Evolutionary conservation across 768 basidiomycete genomes (phyloP).

Genomic region (Leccinum fibrillosum): DNA sequence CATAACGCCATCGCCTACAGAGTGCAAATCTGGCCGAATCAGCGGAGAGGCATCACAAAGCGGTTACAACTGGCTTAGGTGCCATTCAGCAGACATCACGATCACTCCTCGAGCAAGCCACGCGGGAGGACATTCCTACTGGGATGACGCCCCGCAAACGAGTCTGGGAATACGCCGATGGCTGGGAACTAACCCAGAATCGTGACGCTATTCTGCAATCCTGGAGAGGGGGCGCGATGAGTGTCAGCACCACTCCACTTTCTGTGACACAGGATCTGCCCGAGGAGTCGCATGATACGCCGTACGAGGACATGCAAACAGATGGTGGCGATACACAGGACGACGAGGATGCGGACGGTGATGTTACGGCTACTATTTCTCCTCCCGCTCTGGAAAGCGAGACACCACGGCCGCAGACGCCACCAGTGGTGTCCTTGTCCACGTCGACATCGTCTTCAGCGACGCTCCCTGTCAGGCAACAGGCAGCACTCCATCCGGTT

Average conservation of each 20-base stretch:
- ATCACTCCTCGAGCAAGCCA: conserved; percentile 53
- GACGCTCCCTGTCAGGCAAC: conserved; percentile 23
- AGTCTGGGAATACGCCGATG: conserved; percentile 61
- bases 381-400: conserved; percentile 3
- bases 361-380: conserved; percentile 19
- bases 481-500: conserved; percentile 4
- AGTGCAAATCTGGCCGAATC: conserved; percentile 39
- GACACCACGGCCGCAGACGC: conserved; percentile 17
- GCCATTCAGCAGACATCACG: conserved; percentile 49
- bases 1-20: conserved; percentile 27
- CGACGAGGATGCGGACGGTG: conserved; percentile 12
- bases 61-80: conserved; percentile 42
- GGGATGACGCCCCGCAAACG: conserved; percentile 79
- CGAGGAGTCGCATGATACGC: conserved; percentile 22
- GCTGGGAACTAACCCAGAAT: conserved; percentile 67
- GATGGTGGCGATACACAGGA: conserved; percentile 26
- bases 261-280: conserved; percentile 37
- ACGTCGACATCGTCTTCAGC: conserved; percentile 39
- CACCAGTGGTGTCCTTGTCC: conserved; percentile 32
- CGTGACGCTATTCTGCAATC: conserved; percentile 58
- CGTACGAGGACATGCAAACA: conserved; percentile 12
- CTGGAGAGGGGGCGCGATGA: conserved; percentile 40
- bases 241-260: conserved; percentile 35
- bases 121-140: conserved; percentile 60
- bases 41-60: conserved; percentile 42